Evolutionary conservation across 2,329 filamentous ascomycete genomes (phyloP).

Genomic region (Diaporthe aspalathi): DNA sequence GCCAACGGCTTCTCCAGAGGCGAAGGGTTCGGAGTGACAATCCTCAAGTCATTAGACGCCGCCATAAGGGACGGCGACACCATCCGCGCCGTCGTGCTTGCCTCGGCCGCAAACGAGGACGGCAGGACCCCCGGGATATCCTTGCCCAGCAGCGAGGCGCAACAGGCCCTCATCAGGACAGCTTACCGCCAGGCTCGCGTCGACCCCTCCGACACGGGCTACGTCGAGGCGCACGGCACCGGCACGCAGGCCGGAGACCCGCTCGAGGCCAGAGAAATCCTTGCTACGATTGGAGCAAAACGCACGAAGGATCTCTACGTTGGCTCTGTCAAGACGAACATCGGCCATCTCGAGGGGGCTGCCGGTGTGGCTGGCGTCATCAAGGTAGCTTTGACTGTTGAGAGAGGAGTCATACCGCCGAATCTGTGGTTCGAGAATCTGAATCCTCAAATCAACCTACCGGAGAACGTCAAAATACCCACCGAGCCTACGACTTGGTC

Average conservation of each 20-base stretch:
- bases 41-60: constrained; percentile 55
- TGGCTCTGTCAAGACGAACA: constrained; percentile 45
- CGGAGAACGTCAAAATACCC: constrained; percentile 20
- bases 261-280: background rate
- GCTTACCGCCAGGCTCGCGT: constrained; percentile 43
- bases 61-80: constrained; percentile 55
- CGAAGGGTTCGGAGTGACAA: constrained; percentile 47
- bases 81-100: constrained; percentile 47
- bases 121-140: constrained; percentile 53
- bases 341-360: constrained; percentile 30
- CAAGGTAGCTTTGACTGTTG: constrained; percentile 7
- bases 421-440: constrained; percentile 43
- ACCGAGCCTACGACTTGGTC: background rate
- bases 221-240: constrained; percentile 44
- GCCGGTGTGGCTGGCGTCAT: constrained; percentile 26
- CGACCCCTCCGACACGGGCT: constrained; percentile 34
- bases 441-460: constrained; percentile 8
- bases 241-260: constrained; percentile 22
- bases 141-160: constrained; percentile 48
- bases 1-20: constrained; percentile 50
- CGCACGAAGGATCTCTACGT: constrained; percentile 37
- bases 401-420: constrained; percentile 42
- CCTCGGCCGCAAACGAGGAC: constrained; percentile 50
- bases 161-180: constrained; percentile 45
- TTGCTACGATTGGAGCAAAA: constrained; percentile 8